Evolutionary conservation across 1,284 basidiomycete genomes (phyloP).

Genomic region (Sanghuangporus sanghuang): DNA sequence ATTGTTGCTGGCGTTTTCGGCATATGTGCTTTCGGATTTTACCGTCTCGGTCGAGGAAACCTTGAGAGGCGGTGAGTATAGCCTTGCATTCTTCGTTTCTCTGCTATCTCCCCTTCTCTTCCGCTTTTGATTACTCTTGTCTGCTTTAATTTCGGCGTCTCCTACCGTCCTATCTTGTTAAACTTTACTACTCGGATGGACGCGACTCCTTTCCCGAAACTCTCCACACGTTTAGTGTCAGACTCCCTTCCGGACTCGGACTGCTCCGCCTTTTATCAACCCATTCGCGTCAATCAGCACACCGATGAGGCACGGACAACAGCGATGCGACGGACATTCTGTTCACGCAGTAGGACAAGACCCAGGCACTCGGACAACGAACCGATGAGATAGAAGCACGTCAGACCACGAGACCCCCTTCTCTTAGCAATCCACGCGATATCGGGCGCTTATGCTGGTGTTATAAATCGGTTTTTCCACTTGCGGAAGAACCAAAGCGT

Average conservation of each 20-base stretch:
- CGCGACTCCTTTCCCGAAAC: background rate
- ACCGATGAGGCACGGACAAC: background rate
- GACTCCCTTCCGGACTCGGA: background rate
- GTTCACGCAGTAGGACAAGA: background rate
- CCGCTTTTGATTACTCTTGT: background rate
- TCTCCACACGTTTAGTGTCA: background rate
- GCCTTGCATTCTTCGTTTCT: conserved; percentile 16
- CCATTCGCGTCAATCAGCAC: background rate
- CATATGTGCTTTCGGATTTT: conserved; percentile 91
- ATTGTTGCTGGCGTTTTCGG: conserved; percentile 83
- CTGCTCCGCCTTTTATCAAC: background rate
- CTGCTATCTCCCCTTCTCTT: background rate
- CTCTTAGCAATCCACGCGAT: background rate
- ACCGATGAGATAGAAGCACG: background rate
- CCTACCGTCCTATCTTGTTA: background rate
- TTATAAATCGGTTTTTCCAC: background rate
- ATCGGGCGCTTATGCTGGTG: conserved; percentile 1
- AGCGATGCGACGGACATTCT: background rate
- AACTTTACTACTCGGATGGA: background rate
- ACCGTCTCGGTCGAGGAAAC: conserved; percentile 85
- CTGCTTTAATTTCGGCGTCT: background rate
- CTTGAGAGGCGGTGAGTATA: conserved; percentile 82
- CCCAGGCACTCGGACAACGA: background rate
- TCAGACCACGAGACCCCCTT: background rate
- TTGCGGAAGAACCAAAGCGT: background rate